A percentile compares a stretch with the other conserved stretches of the same genome.
Evolutionary conservation across 306 rosid species (phyloP).

Genomic region (Erythrophleum fordii): DNA sequence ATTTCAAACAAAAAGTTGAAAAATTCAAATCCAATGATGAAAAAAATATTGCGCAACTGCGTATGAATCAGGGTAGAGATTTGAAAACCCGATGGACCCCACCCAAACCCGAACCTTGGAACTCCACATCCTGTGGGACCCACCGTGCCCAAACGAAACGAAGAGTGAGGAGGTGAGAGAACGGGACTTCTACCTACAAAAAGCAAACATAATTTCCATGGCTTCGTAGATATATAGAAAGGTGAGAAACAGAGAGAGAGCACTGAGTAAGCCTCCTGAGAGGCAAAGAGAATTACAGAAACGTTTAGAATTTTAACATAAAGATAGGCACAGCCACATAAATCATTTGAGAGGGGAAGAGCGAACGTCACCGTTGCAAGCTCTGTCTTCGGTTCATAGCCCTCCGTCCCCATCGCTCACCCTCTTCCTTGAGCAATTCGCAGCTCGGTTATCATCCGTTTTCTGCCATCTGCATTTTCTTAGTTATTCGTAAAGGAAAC

Average conservation of each 20-base stretch:
- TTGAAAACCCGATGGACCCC: constrained; percentile 23
- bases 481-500: background rate
- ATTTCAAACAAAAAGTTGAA: background rate
- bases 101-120: constrained; percentile 28
- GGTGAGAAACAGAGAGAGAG: background rate
- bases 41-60: too few relatives aligned
- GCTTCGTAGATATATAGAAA: constrained; percentile 33
- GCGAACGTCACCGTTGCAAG: constrained; percentile 30
- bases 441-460: background rate
- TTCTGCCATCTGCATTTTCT: background rate
- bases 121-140: constrained; percentile 4
- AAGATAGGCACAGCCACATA: background rate
- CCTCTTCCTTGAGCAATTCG: background rate
- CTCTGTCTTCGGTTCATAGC: constrained; percentile 12
- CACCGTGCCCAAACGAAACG: background rate
- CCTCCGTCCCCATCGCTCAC: background rate
- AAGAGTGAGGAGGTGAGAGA: background rate
- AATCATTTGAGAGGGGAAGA: constrained; percentile 27
- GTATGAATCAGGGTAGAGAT: constrained; percentile 40
- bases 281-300: background rate
- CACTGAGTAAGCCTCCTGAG: too few relatives aligned
- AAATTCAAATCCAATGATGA: background rate
- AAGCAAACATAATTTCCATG: constrained; percentile 33
- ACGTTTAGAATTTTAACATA: constrained; percentile 6
- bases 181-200: constrained; percentile 26